These are phyloP conservation scores for Botrytis sinoallii DNA, from an alignment of 2,329 filamentous ascomycete genomes.

Conservation along the genomic window DNA sequence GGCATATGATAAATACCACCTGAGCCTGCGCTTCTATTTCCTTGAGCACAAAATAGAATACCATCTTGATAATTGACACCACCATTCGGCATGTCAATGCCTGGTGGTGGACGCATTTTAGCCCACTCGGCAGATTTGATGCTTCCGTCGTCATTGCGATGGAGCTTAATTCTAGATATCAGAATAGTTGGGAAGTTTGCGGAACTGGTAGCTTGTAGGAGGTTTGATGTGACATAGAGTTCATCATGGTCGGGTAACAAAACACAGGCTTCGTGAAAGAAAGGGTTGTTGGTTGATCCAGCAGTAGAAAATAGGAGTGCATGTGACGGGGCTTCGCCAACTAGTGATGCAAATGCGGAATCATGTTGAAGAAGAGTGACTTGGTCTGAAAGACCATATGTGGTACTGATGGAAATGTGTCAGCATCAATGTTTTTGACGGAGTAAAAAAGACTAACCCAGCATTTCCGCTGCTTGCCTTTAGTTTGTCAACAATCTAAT, in stretches of 20 bases:
- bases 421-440: not conserved
- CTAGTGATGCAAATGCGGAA: constrained; percentile 38
- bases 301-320: constrained; percentile 45
- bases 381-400: constrained; percentile 27
- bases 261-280: constrained; percentile 48
- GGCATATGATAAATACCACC: constrained; percentile 30
- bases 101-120: constrained; percentile 40
- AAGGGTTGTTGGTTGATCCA: constrained; percentile 43
- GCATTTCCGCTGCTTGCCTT: constrained; percentile 8
- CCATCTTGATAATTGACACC: constrained; percentile 29
- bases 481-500: constrained; percentile 11
- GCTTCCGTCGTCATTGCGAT: constrained; percentile 30
- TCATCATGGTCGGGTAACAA: constrained; percentile 42
- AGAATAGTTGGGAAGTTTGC: constrained; percentile 44
- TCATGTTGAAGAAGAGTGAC: constrained; percentile 42
- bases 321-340: constrained; percentile 39
- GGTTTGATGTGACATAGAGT: constrained; percentile 46
- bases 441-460: not conserved
- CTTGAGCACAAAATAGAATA: constrained; percentile 32
- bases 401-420: constrained; percentile 23
- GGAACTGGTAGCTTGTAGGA: constrained; percentile 41
- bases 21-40: constrained; percentile 11
- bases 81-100: constrained; percentile 37
- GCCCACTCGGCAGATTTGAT: constrained; percentile 38
- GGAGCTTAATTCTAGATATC: constrained; percentile 44